These are phyloP conservation scores for Leccinum olivaceopallidum DNA, from an alignment of 768 basidiomycete species.

Conservation along the genomic window DNA sequence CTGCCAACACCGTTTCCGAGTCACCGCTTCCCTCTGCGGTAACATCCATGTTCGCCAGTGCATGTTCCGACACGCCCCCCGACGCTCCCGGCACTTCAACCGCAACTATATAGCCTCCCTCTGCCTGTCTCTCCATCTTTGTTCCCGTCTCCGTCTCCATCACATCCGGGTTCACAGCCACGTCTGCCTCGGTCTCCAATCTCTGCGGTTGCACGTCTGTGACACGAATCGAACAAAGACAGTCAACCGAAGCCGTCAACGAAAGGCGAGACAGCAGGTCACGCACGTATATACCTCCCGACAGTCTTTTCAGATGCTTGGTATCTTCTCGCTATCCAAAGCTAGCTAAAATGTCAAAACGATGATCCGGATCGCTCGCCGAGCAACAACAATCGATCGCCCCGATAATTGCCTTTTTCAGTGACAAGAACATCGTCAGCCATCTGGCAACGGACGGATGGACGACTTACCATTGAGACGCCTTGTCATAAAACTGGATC, in stretches of 20 bases:
- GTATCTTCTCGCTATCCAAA: conserved; percentile 63
- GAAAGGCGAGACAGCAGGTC: not conserved
- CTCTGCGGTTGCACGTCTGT: conserved; percentile 45
- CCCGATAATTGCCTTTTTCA: conserved; percentile 60
- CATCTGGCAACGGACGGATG: not conserved
- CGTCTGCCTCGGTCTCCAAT: conserved; percentile 43
- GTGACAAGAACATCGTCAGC: not conserved
- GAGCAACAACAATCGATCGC: conserved; percentile 55
- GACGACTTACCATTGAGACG: conserved; percentile 55
- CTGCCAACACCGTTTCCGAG: not conserved
- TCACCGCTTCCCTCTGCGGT: not conserved
- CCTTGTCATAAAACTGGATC: conserved; percentile 79
- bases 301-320: conserved; percentile 50
- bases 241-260: not conserved
- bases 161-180: conserved; percentile 4
- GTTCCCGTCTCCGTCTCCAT: conserved; percentile 3
- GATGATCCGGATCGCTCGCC: conserved; percentile 45
- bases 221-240: not conserved
- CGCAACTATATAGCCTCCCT: not conserved
- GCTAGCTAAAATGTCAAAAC: conserved; percentile 38
- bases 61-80: no score
- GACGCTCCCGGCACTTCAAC: not conserved
- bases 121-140: not conserved
- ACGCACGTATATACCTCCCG: conserved; percentile 63
- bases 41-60: not conserved